Evolutionary conservation across 768 basidiomycete genomes (phyloP).

Genomic region (Phaffia australis): DNA sequence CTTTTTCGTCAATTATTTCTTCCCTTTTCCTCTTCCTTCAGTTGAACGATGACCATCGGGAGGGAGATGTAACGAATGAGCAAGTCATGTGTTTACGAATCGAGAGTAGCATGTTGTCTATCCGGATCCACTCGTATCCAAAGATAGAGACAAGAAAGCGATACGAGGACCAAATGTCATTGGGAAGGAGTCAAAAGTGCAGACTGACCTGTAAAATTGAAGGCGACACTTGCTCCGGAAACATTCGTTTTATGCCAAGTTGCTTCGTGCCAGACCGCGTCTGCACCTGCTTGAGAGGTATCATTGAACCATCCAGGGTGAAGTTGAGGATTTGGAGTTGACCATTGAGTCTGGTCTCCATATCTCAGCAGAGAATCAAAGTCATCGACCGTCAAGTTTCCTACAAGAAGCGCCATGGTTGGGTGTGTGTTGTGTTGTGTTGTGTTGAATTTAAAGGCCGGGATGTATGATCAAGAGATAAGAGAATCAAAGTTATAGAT

Average conservation of each 20-base stretch:
- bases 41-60: too few species aligned
- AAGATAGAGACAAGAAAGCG: too few species aligned
- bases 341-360: constrained; percentile 32
- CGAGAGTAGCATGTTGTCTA: not conserved
- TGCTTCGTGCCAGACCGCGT: constrained; percentile 35
- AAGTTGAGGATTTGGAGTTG: constrained; percentile 36
- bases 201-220: constrained; percentile 37
- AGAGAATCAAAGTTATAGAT: too few species aligned
- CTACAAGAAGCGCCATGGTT: too few species aligned
- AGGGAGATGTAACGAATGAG: not conserved
- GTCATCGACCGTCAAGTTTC: constrained; percentile 31
- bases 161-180: too few species aligned
- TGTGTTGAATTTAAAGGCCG: too few species aligned
- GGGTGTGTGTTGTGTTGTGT: too few species aligned
- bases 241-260: constrained; percentile 36
- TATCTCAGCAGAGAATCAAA: constrained; percentile 35
- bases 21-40: too few species aligned
- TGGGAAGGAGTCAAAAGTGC: not conserved
- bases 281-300: constrained; percentile 27
- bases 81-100: not conserved
- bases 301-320: constrained; percentile 34
- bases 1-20: too few species aligned
- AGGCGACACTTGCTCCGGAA: constrained; percentile 28
- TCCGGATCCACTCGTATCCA: not conserved
- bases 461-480: too few species aligned